Base-by-base conservation (phyloP, 208 protist genomes). In the Naegleria lovaniensis region DNA sequence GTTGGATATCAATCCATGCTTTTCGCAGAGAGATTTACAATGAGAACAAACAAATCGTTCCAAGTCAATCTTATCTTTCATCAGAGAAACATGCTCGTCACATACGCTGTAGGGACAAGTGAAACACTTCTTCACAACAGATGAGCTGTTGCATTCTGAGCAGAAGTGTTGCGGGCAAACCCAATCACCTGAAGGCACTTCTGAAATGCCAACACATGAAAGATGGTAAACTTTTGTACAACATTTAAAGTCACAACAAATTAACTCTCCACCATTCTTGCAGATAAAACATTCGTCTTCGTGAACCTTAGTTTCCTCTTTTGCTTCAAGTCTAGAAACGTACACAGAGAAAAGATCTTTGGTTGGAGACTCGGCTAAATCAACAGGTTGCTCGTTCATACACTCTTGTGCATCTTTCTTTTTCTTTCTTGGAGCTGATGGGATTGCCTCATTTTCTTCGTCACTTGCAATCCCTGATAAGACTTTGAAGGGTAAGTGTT, bases 221-320 rank as follows among this genome's bases (percentile, higher is more conserved):
- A 58, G 29, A 58, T 88, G 85, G 22, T 88, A 88, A 0, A 48
- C 43, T 29, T 88, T 88, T 88, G 41, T 33, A 58, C 85, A 88
- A 13, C 36, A 13, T 58, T n/a, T 16, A 85, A 48, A 85, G 25
- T 85, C 83, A 58, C 85, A 88, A 33, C 16, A 48, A 33, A 88
- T 59, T 5, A 59, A 38, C 5, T 58, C 36, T n/a, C 43, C 43
- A 59, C 39, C 85, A 33, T 88, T 88, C 41, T 88, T 88, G 22
- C 85, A 88, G 0, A 58, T 29, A 39, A 88, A 88, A 58, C 85
- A 88, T 88, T 88, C 85, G 39, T 88, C 41, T 88, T 88, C 85
- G 11, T 40, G 5, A 16, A 39, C 5, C 41, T 22, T 43, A 7
- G 13, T 48, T 85, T 36, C 25, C 5, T 79, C 67, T 33, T 36